phyloP scores from a whole-genome alignment of 208 protist genomes.

The Acanthamoeba sp. region DNA sequence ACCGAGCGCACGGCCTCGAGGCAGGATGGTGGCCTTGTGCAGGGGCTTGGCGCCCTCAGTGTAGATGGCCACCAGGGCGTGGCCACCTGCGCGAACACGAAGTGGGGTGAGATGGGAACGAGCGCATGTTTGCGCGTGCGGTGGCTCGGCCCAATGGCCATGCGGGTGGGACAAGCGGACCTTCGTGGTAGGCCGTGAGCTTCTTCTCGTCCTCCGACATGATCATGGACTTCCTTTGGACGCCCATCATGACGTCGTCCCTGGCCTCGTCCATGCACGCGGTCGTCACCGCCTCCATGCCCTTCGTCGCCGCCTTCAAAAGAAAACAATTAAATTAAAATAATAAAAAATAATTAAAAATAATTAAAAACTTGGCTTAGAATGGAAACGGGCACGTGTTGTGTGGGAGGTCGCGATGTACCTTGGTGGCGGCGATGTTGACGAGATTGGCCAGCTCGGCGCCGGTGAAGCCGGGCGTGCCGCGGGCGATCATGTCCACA shows the following conservation, averaged over 20 bases:
- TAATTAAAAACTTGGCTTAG: no score
- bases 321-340: no score
- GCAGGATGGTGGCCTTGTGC: conserved; percentile 97
- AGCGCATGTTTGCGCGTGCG: no score
- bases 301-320: conserved; percentile 77
- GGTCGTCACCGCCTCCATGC: conserved; percentile 79
- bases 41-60: conserved; percentile 93
- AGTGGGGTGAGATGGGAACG: not conserved
- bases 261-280: conserved; percentile 86
- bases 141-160: conserved; percentile 66
- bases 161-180: no score
- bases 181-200: conserved; percentile 96
- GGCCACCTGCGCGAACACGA: no score
- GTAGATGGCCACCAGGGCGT: conserved; percentile 95
- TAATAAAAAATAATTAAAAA: no score
- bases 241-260: conserved; percentile 86
- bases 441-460: conserved; percentile 90
- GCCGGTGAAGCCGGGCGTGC: conserved; percentile 87
- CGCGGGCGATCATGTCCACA: conserved; percentile 82
- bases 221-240: conserved; percentile 78
- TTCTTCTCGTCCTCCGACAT: conserved; percentile 73
- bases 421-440: conserved; percentile 88
- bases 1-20: conserved; percentile 80
- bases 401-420: no score
- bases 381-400: no score